Evolutionary conservation across 192 early-diverging fungal genomes (phyloP).

Genomic region (Phycomyces blakesleeanus): DNA sequence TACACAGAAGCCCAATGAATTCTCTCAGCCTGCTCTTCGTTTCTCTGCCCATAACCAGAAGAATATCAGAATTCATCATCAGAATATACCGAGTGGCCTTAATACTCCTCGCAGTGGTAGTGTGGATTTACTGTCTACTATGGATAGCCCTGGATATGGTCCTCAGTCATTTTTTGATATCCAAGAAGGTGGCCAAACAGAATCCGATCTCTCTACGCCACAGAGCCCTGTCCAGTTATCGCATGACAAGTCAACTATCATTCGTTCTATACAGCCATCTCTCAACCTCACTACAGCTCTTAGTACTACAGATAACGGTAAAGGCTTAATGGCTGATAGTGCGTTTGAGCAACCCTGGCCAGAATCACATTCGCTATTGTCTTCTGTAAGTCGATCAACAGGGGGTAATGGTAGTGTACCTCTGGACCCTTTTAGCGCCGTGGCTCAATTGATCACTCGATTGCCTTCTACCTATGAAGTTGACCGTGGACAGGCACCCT

Average conservation of each 20-base stretch:
- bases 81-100: neutral
- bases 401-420: neutral
- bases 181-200: too few relatives aligned
- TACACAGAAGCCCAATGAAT: conserved; percentile 36
- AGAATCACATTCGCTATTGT: too few relatives aligned
- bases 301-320: too few relatives aligned
- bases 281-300: too few relatives aligned
- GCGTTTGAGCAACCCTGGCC: too few relatives aligned
- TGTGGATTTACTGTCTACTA: neutral
- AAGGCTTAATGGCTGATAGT: too few relatives aligned
- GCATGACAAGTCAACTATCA: too few relatives aligned
- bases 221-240: too few relatives aligned
- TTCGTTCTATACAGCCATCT: too few relatives aligned
- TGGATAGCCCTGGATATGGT: neutral
- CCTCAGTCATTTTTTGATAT: too few relatives aligned
- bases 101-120: neutral
- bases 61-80: neutral
- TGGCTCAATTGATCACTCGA: conserved; percentile 31
- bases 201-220: too few relatives aligned
- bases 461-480: conserved; percentile 40
- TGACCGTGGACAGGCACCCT: conserved; percentile 30
- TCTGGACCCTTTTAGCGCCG: neutral
- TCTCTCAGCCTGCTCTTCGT: conserved; percentile 9
- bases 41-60: neutral
- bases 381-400: neutral